Percentiles rank a stretch among this genome's conserved stretches.
Conservation (phyloP, 164 flowering plant genomes). For the Nelumbo lutea region DNA sequence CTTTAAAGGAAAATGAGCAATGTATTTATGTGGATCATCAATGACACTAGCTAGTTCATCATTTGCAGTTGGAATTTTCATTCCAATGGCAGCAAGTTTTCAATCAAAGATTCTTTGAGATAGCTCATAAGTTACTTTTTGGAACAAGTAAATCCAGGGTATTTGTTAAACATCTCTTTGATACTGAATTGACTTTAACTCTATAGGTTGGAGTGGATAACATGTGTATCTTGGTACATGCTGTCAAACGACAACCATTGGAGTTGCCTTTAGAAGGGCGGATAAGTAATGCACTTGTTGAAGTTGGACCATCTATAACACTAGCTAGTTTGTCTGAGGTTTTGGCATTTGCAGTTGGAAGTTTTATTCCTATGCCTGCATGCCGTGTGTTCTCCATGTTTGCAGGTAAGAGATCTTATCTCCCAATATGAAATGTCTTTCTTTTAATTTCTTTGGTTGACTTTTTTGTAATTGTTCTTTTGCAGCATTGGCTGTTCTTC, state of each 20-base stretch:
- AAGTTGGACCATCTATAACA: constrained; percentile 97
- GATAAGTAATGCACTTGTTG: constrained; percentile 90
- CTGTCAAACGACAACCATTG: constrained; percentile 77
- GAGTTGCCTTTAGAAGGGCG: constrained; percentile 81
- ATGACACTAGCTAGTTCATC: too few species aligned
- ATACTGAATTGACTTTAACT: background rate
- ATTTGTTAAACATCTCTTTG: background rate
- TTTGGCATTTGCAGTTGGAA: constrained; percentile 96
- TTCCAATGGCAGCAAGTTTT: too few species aligned
- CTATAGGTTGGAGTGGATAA: constrained; percentile 96
- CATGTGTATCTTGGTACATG: constrained; percentile 95
- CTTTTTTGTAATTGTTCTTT: constrained; percentile 8
- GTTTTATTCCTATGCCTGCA: constrained; percentile 98
- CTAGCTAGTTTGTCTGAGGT: constrained; percentile 92
- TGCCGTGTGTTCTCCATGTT: constrained; percentile 98
- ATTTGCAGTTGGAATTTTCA: too few species aligned
- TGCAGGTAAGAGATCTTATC: constrained; percentile 60
- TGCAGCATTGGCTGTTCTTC: constrained; percentile 90
- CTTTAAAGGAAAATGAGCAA: too few species aligned
- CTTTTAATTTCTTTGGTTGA: constrained; percentile 2
- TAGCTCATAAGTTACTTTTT: background rate
- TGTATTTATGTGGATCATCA: too few species aligned
- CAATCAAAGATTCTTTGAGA: background rate
- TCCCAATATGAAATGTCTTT: background rate
- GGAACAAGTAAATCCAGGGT: background rate